Evolutionary conservation across 257 asterid genomes (phyloP), one percentile per base, ranked within the genome.

Genomic region (Capsicum baccatum): DNA sequence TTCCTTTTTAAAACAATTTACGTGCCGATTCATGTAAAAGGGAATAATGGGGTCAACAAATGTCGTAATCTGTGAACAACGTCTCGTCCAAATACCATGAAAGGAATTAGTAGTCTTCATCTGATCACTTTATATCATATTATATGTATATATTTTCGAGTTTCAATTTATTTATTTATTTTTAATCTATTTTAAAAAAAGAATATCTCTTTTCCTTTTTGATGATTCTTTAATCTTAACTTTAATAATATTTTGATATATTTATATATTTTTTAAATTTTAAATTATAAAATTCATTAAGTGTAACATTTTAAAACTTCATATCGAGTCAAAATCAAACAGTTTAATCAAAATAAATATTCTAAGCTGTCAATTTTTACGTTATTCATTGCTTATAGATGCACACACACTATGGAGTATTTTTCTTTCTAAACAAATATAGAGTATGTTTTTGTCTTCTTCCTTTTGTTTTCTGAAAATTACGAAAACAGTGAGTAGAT

Each of bases 41-140:
- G 47, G 21, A 21, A 13, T 50, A 21, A 13, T 50, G 62, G 12
- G 62, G 81, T 76, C 81, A 76, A 54, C 0, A 14, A 10, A 76
- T 73, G 42, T 73, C 79, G 4, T 73, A 21, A 48, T 48, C 59
- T 21, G 10, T 71, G 79, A 69, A 71, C 57, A 71, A 66, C 8
- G 6, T 44, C 55, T 42, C 8, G 55, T 9, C 79, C 79, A 70
- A 42, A 47, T 71, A 71, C 39, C 58, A 47, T 13, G 80, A 73
- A 48, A 19, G 58, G n/a, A n/a, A 19, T 48, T 6, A 15, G 80
- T 11, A 47, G 80, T 48, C 59, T 73, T 48, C 16, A n/a, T 73
- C 11, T 48, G 81, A 73, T 73, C 33, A 26, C 48, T 48, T 73
- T 12, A n/a, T 59, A 59, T 59, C 13, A 7, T 59, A 59, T 59